A percentile compares a stretch with the other conserved stretches of the same genome.
Evolutionary conservation across 2,329 filamentous ascomycete genomes (phyloP).

Genomic region (Fusarium sp.): DNA sequence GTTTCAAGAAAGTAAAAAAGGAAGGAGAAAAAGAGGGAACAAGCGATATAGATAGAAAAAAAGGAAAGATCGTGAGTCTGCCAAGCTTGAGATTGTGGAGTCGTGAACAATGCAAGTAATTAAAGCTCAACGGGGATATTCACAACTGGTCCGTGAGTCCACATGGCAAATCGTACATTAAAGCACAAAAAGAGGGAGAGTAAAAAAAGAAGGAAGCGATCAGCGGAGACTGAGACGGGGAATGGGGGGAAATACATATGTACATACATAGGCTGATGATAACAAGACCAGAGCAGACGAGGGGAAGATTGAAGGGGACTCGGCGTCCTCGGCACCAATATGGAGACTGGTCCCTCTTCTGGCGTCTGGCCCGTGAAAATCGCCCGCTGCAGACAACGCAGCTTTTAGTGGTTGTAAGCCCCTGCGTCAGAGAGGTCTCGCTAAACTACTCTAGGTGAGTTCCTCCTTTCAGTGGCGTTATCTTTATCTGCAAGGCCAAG

Average conservation of each 20-base stretch:
- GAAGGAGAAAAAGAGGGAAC: background rate
- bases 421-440: slow-evolving; percentile 1
- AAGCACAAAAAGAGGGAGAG: background rate
- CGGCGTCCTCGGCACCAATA: slow-evolving; percentile 17
- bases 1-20: background rate
- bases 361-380: slow-evolving; percentile 2
- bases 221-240: background rate
- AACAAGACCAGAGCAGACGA: background rate
- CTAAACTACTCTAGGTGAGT: slow-evolving; percentile 7
- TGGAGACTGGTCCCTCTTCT: slow-evolving; percentile 13
- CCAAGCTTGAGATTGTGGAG: slow-evolving; percentile 26
- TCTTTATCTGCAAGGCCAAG: slow-evolving; percentile 2
- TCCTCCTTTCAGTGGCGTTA: slow-evolving; percentile 7
- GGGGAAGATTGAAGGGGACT: background rate
- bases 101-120: slow-evolving; percentile 24
- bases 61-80: slow-evolving; percentile 6
- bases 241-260: background rate
- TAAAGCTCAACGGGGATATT: slow-evolving; percentile 17
- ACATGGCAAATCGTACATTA: slow-evolving; percentile 6
- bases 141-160: slow-evolving; percentile 25
- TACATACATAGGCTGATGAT: slow-evolving; percentile 3
- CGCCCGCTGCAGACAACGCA: background rate
- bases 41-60: background rate
- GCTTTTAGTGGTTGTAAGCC: background rate
- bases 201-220: slow-evolving; percentile 21